phyloP scores from a whole-genome alignment of 1,139 yeast species.

The Yamadazyma triangularis region DNA sequence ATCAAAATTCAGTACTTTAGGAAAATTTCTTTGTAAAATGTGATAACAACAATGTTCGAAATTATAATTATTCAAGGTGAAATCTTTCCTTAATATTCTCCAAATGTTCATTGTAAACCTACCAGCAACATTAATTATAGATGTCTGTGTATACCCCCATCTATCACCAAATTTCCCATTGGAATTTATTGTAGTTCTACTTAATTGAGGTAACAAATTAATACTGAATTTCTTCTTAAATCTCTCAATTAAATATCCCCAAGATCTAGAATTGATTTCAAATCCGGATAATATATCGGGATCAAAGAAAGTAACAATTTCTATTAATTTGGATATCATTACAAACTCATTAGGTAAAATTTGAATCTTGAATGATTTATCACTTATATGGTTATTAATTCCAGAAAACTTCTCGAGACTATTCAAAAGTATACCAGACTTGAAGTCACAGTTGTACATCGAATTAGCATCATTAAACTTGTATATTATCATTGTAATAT shows the following conservation, averaged over 20 bases:
- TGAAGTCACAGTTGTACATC: constrained; percentile 15
- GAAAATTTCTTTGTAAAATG: constrained; percentile 61
- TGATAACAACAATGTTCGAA: constrained; percentile 75
- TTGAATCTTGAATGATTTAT: not conserved
- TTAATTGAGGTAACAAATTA: constrained; percentile 43
- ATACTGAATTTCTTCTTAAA: constrained; percentile 40
- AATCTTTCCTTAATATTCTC: constrained; percentile 65
- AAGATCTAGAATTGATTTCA: constrained; percentile 74
- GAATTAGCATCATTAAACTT: constrained; percentile 45
- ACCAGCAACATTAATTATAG: constrained; percentile 67
- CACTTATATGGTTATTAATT: constrained; percentile 1
- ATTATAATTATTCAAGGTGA: constrained; percentile 63
- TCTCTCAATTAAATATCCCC: constrained; percentile 87
- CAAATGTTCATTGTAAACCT: constrained; percentile 82
- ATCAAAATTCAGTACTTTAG: constrained; percentile 50
- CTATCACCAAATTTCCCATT: constrained; percentile 60
- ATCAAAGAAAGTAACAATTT: constrained; percentile 59
- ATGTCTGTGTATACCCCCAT: constrained; percentile 82
- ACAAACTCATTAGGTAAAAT: constrained; percentile 40
- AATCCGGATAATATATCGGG: constrained; percentile 89
- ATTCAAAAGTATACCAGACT: constrained; percentile 17
- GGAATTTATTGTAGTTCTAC: constrained; percentile 45
- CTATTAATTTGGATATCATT: constrained; percentile 51
- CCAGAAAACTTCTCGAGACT: not conserved
- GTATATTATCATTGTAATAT: constrained; percentile 61